Percentiles rank a stretch among this genome's conserved stretches.
Conservation (phyloP, 2,329 filamentous ascomycete species). For the Botryotinia convoluta region DNA sequence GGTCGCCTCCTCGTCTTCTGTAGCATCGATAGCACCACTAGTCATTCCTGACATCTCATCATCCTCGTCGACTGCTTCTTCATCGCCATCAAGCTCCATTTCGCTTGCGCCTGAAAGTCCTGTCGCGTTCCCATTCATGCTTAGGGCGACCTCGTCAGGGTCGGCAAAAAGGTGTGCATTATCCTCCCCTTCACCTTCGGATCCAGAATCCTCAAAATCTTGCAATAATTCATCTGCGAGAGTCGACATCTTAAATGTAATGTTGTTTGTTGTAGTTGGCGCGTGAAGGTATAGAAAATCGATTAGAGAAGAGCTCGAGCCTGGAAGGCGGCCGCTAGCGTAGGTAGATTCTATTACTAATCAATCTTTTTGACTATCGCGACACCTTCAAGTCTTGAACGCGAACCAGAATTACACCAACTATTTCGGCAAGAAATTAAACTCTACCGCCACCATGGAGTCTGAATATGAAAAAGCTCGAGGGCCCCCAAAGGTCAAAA, state of each 20-base stretch:
- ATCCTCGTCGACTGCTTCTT: conserved; percentile 60
- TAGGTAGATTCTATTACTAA: not conserved
- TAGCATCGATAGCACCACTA: conserved; percentile 38
- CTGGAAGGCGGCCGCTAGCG: conserved; percentile 27
- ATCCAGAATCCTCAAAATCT: conserved; percentile 83
- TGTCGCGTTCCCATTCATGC: conserved; percentile 37
- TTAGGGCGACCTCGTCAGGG: conserved; percentile 43
- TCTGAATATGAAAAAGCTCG: conserved; percentile 54
- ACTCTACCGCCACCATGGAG: conserved; percentile 64
- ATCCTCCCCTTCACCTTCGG: conserved; percentile 66
- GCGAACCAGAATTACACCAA: conserved; percentile 16
- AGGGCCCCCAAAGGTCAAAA: conserved; percentile 94
- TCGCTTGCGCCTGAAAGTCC: conserved; percentile 40
- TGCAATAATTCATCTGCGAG: conserved; percentile 89
- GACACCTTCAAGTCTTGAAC: conserved; percentile 12
- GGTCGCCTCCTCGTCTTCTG: conserved; percentile 63
- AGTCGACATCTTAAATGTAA: conserved; percentile 66
- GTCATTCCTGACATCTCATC: conserved; percentile 53
- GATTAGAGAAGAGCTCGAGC: not conserved
- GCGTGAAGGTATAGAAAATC: conserved; percentile 13
- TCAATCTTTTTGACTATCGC: not conserved
- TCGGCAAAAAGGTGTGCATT: conserved; percentile 46
- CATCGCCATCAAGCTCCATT: conserved; percentile 60
- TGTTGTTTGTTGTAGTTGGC: conserved; percentile 13
- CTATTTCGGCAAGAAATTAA: not conserved